A percentile compares a stretch with the other conserved stretches of the same genome.
phyloP scores from a whole-genome alignment of 768 basidiomycete species.

The Gymnopilus dilepis region DNA sequence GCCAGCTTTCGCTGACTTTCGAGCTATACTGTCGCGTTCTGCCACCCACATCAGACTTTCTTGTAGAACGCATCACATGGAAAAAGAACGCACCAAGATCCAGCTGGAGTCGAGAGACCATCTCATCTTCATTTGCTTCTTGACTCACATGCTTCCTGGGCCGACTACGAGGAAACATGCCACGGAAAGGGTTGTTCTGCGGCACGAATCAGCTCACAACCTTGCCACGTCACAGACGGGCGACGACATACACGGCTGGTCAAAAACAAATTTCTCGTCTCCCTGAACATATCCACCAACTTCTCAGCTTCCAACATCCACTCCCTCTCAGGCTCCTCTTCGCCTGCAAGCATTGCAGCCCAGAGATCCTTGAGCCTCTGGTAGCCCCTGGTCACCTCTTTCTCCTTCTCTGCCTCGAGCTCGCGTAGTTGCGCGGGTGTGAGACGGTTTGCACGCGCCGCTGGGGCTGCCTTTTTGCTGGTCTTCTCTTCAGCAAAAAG shows the following conservation, averaged over 20 bases:
- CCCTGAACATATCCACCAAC: constrained; percentile 87
- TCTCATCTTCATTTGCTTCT: constrained; percentile 70
- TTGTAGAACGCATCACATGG: neutral
- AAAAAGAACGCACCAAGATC: constrained; percentile 59
- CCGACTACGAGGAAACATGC: constrained; percentile 65
- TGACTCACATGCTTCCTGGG: constrained; percentile 42
- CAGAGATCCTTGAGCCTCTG: constrained; percentile 65
- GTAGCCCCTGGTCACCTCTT: constrained; percentile 65
- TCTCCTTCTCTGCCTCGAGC: constrained; percentile 70
- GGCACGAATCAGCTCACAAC: neutral
- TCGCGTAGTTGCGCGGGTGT: constrained; percentile 63
- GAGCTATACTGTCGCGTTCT: constrained; percentile 64
- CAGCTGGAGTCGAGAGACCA: constrained; percentile 78
- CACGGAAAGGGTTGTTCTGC: constrained; percentile 58
- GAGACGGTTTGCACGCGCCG: constrained; percentile 51
- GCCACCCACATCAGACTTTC: constrained; percentile 23
- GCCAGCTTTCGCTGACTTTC: constrained; percentile 48
- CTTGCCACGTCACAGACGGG: constrained; percentile 27
- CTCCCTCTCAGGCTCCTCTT: constrained; percentile 58
- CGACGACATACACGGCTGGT: constrained; percentile 62
- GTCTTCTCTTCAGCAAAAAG: constrained; percentile 68
- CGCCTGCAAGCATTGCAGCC: constrained; percentile 53
- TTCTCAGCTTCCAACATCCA: constrained; percentile 89
- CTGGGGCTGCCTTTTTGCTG: constrained; percentile 37
- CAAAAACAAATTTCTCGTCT: constrained; percentile 84